Conservation (phyloP, 108 stramenopile genomes). For the Nitzschia inconspicua region DNA sequence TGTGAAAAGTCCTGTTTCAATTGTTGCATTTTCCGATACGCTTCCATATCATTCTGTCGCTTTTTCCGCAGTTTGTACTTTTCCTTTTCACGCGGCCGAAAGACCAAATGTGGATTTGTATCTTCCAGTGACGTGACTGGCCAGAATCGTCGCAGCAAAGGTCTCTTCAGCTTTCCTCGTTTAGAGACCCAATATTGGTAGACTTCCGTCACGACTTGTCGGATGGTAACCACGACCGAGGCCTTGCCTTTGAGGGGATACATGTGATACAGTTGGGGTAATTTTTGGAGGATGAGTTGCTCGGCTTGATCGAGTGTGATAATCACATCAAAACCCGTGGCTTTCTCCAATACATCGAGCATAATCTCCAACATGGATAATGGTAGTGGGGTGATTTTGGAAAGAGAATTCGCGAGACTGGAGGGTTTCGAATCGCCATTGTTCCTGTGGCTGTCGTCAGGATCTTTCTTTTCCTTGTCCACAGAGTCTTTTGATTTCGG, state of each 20-base stretch:
- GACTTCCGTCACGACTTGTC: conserved; percentile 56
- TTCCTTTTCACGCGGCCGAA: conserved; percentile 94
- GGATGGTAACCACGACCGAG: conserved; percentile 40
- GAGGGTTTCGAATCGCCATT: background rate
- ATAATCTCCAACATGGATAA: conserved; percentile 63
- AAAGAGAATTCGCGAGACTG: conserved; percentile 17
- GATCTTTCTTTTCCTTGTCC: background rate
- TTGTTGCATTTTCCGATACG: conserved; percentile 83
- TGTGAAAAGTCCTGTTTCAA: conserved; percentile 81
- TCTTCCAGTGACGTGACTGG: conserved; percentile 86
- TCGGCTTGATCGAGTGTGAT: conserved; percentile 67
- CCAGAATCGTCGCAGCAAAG: conserved; percentile 89
- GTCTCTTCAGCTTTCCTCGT: conserved; percentile 82
- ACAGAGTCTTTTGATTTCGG: background rate
- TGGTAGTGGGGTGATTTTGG: conserved; percentile 39
- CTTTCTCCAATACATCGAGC: conserved; percentile 80
- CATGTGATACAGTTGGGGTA: conserved; percentile 56
- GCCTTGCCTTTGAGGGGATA: conserved; percentile 46
- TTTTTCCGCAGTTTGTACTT: conserved; percentile 93
- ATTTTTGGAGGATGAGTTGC: conserved; percentile 40
- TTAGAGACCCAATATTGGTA: conserved; percentile 91
- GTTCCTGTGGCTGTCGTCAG: background rate
- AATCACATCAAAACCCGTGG: conserved; percentile 79
- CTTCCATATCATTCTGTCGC: conserved; percentile 90
- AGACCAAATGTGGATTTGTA: conserved; percentile 93